Conservation (phyloP, 495 filamentous ascomycete species). For the Bacidia gigantensis region DNA sequence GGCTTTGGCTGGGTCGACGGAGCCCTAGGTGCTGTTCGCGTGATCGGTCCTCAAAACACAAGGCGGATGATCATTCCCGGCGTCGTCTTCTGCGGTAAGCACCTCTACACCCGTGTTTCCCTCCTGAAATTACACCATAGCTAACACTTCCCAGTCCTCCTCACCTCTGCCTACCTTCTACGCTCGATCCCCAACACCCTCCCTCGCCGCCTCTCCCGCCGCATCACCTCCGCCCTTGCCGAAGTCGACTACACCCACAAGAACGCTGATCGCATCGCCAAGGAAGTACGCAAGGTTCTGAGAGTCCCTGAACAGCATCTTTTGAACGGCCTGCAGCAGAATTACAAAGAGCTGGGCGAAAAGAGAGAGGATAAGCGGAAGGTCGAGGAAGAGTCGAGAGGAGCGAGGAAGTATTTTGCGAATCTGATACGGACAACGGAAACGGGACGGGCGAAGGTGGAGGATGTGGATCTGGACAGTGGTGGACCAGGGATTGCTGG, state of each 20-base stretch:
- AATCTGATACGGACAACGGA: conserved; percentile 68
- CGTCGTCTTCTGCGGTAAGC: conserved; percentile 60
- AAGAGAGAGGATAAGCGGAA: conserved; percentile 70
- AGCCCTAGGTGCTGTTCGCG: conserved; percentile 58
- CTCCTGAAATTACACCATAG: background rate
- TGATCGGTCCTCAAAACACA: conserved; percentile 74
- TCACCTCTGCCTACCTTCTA: conserved; percentile 65
- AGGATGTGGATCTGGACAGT: conserved; percentile 69
- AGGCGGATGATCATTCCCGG: conserved; percentile 71
- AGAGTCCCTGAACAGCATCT: conserved; percentile 73
- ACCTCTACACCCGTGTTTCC: background rate
- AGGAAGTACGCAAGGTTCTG: conserved; percentile 74
- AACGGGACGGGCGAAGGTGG: conserved; percentile 57
- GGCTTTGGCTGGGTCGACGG: conserved; percentile 83
- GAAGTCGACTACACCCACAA: conserved; percentile 82
- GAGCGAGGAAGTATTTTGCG: conserved; percentile 72
- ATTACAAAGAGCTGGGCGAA: conserved; percentile 63
- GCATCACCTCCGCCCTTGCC: conserved; percentile 64
- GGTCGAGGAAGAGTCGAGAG: conserved; percentile 57
- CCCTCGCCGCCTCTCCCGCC: conserved; percentile 70
- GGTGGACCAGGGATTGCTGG: conserved; percentile 36
- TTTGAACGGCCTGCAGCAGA: conserved; percentile 61
- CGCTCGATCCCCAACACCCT: conserved; percentile 77
- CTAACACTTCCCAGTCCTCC: conserved; percentile 42
- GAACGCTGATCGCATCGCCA: conserved; percentile 70